Base-by-base conservation (phyloP, 306 rosid species). In the Betula pendula region DNA sequence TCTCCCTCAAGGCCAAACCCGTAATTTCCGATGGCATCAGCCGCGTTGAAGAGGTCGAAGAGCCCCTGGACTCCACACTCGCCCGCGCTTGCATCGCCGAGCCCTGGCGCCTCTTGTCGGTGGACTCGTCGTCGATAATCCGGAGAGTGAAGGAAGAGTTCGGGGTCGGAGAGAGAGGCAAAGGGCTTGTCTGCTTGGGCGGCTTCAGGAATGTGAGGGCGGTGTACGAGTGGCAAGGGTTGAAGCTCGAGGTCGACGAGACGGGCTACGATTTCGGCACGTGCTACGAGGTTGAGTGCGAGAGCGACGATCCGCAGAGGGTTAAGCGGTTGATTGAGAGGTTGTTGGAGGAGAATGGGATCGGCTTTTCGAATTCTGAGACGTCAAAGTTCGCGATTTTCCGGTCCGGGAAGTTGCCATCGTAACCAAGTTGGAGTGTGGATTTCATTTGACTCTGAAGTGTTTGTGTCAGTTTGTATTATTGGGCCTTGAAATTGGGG, bases 201-300 rank as follows among this genome's bases (percentile, higher is more conserved):
- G 94, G 91, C 51, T 89, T 89, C 24, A 84, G 88, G 80, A 89
- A 89, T 49, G 86, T 89, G 84, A 85, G 88, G 72, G 67, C 76
- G 11, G 85, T 86, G 74, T 84, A 82, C 48, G 56, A 76, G 14
- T 90, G 92, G 92, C 73, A 79, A 15, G 92, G 90, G 1, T 68
- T 90, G 86, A 88, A 83, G 76, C 51, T 90, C 16, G 92, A 90
- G 75, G 60, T 90, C 24, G 90, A 86, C 66, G 91, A 87, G 82
- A 85, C 86, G 4, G 80, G 62, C 43, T 90, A 72, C 74, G 90
- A 87, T 76, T 90, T 90, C 47, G 94, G 94, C 27, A 87, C 91
- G 0, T 52, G 75, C 31, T 90, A 88, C 47, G 92, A 90, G 85
- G 47, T 90, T 3, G 94, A 88, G 75, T 88, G 94, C 71, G 92